Conservation (phyloP, 371 early-diverging fungal species). For the Lichtheimia ramosa region DNA sequence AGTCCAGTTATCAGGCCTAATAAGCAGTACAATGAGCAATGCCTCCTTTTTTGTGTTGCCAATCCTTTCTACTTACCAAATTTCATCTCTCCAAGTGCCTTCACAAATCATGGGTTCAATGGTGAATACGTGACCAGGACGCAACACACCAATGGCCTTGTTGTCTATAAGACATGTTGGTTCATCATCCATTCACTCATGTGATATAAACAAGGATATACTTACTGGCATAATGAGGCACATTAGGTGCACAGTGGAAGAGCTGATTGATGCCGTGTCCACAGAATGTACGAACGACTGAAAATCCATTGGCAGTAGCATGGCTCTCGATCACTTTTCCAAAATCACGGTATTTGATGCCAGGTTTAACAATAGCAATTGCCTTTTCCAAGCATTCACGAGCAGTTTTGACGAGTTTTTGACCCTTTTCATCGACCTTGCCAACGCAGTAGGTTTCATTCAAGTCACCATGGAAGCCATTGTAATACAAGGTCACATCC, state of each 20-base stretch:
- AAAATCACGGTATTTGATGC: slow-evolving; percentile 88
- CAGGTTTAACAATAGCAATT: slow-evolving; percentile 89
- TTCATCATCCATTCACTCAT: background rate
- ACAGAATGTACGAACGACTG: slow-evolving; percentile 92
- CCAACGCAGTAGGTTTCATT: slow-evolving; percentile 91
- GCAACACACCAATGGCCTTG: slow-evolving; percentile 93
- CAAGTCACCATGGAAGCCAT: slow-evolving; percentile 92
- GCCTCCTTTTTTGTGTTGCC: background rate
- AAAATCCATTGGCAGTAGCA: slow-evolving; percentile 83
- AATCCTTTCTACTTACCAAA: slow-evolving; percentile 41
- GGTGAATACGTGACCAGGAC: slow-evolving; percentile 93
- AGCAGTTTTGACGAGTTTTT: slow-evolving; percentile 74
- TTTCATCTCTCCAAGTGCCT: slow-evolving; percentile 63
- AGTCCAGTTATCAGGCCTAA: slow-evolving; percentile 89
- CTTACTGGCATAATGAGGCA: slow-evolving; percentile 94
- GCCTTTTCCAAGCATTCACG: slow-evolving; percentile 85
- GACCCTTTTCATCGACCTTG: slow-evolving; percentile 77
- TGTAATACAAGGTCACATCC: slow-evolving; percentile 83
- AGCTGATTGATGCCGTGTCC: slow-evolving; percentile 92
- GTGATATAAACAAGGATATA: background rate
- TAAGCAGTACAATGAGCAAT: background rate
- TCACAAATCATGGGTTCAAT: slow-evolving; percentile 98
- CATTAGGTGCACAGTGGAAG: slow-evolving; percentile 90
- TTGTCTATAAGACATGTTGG: slow-evolving; percentile 55
- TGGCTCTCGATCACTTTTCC: slow-evolving; percentile 90